A percentile compares a stretch with the other conserved stretches of the same genome.
Conservation (phyloP, 345 rosid genomes). For the Populus pruinosa region DNA sequence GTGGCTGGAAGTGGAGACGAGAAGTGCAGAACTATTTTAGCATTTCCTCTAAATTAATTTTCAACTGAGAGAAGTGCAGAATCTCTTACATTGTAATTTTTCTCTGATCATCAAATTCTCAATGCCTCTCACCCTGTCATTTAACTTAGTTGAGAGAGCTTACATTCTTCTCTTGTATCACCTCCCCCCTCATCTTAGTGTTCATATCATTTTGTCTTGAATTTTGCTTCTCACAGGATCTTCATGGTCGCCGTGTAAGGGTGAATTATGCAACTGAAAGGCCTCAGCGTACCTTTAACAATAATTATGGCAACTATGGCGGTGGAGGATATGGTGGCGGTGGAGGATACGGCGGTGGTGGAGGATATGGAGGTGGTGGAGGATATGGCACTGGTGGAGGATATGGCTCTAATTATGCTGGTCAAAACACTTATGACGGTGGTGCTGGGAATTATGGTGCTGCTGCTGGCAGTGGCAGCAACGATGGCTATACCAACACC, state of each 20-base stretch:
- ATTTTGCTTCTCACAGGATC: conserved; percentile 43
- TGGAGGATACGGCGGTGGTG: conserved; percentile 12
- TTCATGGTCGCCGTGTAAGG: conserved; percentile 69
- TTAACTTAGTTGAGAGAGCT: background rate
- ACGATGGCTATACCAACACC: conserved; percentile 18
- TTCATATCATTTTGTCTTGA: background rate
- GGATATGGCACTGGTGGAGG: conserved; percentile 20
- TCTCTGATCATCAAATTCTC: background rate
- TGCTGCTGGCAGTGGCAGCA: conserved; percentile 30
- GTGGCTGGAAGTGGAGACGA: background rate
- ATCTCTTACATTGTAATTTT: background rate
- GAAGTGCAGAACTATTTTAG: background rate
- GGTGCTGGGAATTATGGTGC: conserved; percentile 21
- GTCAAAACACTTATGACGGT: conserved; percentile 11
- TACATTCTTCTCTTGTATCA: background rate
- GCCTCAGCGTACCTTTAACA: conserved; percentile 20
- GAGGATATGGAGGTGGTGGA: conserved; percentile 9
- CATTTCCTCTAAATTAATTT: background rate
- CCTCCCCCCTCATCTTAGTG: too few relatives aligned
- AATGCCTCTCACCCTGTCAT: background rate
- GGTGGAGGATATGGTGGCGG: background rate
- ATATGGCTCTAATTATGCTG: background rate
- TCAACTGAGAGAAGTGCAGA: background rate
- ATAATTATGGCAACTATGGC: conserved; percentile 15
- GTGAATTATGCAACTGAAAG: conserved; percentile 82